Base-by-base conservation (phyloP, 352 stramenopile genomes). In the Peronosclerospora sorghi region DNA sequence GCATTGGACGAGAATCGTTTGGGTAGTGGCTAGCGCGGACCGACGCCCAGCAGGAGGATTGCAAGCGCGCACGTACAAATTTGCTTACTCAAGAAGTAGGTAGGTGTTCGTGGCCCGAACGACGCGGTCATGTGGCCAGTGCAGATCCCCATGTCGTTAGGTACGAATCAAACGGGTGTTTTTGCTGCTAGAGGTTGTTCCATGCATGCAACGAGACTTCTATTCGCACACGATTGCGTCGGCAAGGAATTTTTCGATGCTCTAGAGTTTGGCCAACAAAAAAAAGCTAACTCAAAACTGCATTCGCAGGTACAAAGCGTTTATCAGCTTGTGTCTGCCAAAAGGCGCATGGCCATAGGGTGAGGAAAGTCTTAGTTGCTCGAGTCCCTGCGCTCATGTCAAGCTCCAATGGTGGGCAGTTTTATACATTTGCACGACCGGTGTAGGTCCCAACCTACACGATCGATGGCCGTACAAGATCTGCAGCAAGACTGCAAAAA, bases 1-100 rank as follows among this genome's bases (percentile, higher is more conserved):
- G 48, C 64, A 9, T 44, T 84, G 48, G 66, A 1, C 5, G 30
- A 35, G 95, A 5, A 62, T 99, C 28, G 92, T 99, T 46, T 99
- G 95, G 95, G 96, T 99, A 3, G 89, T 99, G 5, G 96, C 99
- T 57, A 97, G 82, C 50, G 83, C 87, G 13, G 96, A 99, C 62
- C 62, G 77, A 32, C n/a, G n/a, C 70, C 18, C 77, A 96, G 21
- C 71, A 99, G 23, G 78, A 98, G 44, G 75, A 97, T 50, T 99
- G 96, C 62, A 87, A 81, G 37, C 55, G 71, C 19, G 88, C 97
- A 58, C 81, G 97, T 27, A 59, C 77, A 29, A 76, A 72, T 46
- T 59, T 98, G 19, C 53, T 97, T 17, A 73, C 76, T 9, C 74
- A 86, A 59, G 88, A 97, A 63, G 84, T 93, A 44, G n/a, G n/a